Percentiles rank a stretch among this genome's conserved stretches.
Conservation (phyloP, 1,284 basidiomycete genomes). For the Papiliotrema laurentii region DNA sequence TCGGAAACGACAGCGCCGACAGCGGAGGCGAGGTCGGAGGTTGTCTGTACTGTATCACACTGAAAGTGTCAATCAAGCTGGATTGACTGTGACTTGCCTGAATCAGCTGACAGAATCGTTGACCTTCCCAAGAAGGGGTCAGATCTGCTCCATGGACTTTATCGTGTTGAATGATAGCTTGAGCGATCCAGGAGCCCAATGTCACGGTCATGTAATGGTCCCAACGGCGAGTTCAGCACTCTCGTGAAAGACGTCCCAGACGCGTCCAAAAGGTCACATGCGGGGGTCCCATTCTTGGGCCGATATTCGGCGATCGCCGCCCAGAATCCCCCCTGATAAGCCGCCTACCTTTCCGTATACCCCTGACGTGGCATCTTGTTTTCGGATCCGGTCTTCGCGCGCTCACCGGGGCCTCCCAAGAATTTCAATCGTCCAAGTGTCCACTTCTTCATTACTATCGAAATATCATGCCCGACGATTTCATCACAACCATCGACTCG, state of each 20-base stretch:
- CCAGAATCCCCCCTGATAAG: neutral
- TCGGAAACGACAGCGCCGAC: conserved; percentile 22
- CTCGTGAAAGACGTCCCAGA: neutral
- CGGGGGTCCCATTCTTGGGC: too few species aligned
- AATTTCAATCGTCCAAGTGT: neutral
- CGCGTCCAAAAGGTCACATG: too few species aligned
- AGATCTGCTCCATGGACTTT: conserved; percentile 26
- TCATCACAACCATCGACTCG: conserved; percentile 49
- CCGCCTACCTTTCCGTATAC: neutral
- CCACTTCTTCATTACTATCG: conserved; percentile 1
- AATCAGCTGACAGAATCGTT: conserved; percentile 21
- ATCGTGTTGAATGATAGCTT: conserved; percentile 23
- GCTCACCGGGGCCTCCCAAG: neutral
- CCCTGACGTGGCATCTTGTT: neutral
- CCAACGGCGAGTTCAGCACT: neutral
- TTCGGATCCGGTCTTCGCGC: neutral
- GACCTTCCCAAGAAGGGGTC: conserved; percentile 3
- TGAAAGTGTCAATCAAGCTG: conserved; percentile 10
- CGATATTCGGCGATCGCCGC: too few species aligned
- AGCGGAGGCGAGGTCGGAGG: conserved; percentile 6
- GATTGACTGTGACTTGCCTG: conserved; percentile 13
- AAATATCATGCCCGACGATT: conserved; percentile 35
- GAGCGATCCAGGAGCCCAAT: conserved; percentile 24
- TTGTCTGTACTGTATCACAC: conserved; percentile 19
- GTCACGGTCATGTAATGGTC: conserved; percentile 14